Base-by-base conservation (phyloP, 331 rosid species). In the Erythrophleum ivorense region DNA sequence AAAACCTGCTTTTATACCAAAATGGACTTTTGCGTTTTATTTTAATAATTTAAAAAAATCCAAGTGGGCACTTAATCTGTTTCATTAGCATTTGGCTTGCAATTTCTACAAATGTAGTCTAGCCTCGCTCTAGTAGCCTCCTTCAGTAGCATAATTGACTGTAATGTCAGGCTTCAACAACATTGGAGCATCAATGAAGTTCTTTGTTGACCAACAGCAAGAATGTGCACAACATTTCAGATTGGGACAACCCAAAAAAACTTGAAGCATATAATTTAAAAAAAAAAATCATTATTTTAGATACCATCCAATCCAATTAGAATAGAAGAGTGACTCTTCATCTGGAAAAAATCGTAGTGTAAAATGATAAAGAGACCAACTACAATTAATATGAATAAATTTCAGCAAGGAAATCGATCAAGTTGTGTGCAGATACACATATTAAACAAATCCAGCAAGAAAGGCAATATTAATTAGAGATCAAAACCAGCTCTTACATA, bases 381-480 rank as follows among this genome's bases (percentile, higher is more conserved):
- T 55, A 55, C 31, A 55, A 18, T 38, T 68, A 15, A 57, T 33
- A 78, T 34, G 15, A 54, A 38, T 10, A 62, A 65, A 73, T 14
- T 46, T 49, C 55, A 2, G 1, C 57, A 72, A 33, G 53, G 7
- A 1, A 52, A 48, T 9, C 8, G 13, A 69, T 29, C 65, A 59
- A 38, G 62, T 46, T n/a, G 29, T 52, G 6, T 19, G 75, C 49
- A 41, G 36, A 41, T 46, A 45, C 73, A 34, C 46, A 60, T 10
- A 60, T 72, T 33, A 14, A 48, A 45, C 48, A 80, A 72, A 73
- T 72, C 73, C 29, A 49, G 78, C 50, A 62, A 73, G n/a, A 80
- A 58, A 58, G 43, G 66, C 79, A 52, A 36, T 10, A 75, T 59
- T 3, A 40, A 9, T 33, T 54, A 57, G 18, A 71, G 24, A 71